Conservation (phyloP, 2,329 filamentous ascomycete genomes). For the Bertia moriformis region DNA sequence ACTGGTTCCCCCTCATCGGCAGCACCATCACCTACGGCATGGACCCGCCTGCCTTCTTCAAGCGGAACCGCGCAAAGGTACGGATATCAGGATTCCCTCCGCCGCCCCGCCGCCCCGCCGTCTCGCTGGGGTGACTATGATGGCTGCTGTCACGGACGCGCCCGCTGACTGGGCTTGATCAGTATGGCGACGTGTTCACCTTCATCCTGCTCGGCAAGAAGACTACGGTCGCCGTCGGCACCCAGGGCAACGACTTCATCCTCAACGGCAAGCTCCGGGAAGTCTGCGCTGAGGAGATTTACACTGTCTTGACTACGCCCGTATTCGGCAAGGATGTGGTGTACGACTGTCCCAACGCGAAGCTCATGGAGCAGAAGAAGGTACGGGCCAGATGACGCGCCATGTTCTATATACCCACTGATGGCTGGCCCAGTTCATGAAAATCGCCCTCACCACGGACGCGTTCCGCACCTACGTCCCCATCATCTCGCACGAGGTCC, state of each 20-base stretch:
- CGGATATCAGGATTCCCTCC: no score
- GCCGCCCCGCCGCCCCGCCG: constrained; percentile 32
- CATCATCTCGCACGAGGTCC: constrained; percentile 63
- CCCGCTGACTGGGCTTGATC: constrained; percentile 27
- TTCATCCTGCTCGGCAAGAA: constrained; percentile 80
- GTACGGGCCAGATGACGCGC: constrained; percentile 36
- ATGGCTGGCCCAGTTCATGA: constrained; percentile 72
- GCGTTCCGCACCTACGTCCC: constrained; percentile 64
- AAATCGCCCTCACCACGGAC: constrained; percentile 62
- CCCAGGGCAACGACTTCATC: constrained; percentile 77
- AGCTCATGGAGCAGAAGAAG: constrained; percentile 95
- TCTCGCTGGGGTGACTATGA: no score
- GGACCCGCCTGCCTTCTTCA: constrained; percentile 81
- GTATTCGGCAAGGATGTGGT: constrained; percentile 76
- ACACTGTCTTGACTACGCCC: constrained; percentile 58
- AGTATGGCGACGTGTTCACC: constrained; percentile 83
- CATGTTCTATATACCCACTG: no score
- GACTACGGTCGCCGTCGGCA: constrained; percentile 72
- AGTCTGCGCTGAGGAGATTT: constrained; percentile 81
- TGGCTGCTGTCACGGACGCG: constrained; percentile 48
- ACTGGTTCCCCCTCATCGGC: constrained; percentile 70
- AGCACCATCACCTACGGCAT: constrained; percentile 91
- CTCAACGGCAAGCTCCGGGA: constrained; percentile 82
- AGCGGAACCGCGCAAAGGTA: constrained; percentile 62
- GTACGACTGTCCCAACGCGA: constrained; percentile 80